Evolutionary conservation across 2,329 filamentous ascomycete genomes (phyloP).

Genomic region (Fusarium oxysporum): DNA sequence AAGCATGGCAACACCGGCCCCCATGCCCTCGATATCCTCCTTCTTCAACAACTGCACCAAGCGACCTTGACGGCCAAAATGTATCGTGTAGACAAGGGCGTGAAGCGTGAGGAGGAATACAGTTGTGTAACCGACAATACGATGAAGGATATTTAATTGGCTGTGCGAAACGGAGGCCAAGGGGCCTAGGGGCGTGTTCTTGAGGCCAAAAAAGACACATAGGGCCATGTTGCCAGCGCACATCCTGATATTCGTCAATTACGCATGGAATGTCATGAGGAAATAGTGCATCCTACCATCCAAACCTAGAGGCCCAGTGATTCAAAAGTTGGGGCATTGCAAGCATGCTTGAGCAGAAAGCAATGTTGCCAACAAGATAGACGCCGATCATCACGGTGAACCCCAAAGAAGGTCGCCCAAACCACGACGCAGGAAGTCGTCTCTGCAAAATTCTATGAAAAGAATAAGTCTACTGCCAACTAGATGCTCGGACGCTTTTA

Average conservation of each 20-base stretch:
- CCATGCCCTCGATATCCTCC: slow-evolving; percentile 20
- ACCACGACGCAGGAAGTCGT: not conserved
- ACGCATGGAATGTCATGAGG: fast-evolving
- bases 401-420: not conserved
- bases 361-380: not conserved
- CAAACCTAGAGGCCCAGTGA: slow-evolving; percentile 34
- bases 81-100: slow-evolving; percentile 47
- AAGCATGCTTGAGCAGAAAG: slow-evolving; percentile 1
- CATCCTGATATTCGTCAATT: slow-evolving; percentile 53
- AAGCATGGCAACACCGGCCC: slow-evolving; percentile 53
- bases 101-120: slow-evolving; percentile 54
- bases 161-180: slow-evolving; percentile 51
- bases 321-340: not conserved
- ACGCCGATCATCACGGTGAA: not conserved
- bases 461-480: fast-evolving
- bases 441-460: fast-evolving
- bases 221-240: slow-evolving; percentile 55
- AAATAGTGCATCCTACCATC: slow-evolving; percentile 25
- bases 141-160: slow-evolving; percentile 60
- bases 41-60: slow-evolving; percentile 5
- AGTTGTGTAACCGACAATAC: slow-evolving; percentile 57
- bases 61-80: slow-evolving; percentile 44
- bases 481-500: fast-evolving
- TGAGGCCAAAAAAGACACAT: slow-evolving; percentile 59
- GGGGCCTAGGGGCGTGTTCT: slow-evolving; percentile 60